Base-by-base conservation (phyloP, 106 monocot genomes). In the Dioscorea alata region DNA sequence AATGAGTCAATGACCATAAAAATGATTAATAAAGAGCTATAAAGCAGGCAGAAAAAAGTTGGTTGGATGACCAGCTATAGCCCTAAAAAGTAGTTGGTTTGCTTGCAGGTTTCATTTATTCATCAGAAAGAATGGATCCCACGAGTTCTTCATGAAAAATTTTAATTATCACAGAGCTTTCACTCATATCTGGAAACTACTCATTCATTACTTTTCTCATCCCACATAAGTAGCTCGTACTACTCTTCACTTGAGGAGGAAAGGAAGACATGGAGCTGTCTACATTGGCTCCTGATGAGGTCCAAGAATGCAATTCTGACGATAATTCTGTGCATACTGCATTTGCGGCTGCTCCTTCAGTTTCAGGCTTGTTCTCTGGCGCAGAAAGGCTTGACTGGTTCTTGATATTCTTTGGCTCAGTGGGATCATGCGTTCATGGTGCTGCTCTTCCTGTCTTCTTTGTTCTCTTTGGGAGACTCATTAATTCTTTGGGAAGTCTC, bases 381-480 rank as follows among this genome's bases (percentile, higher is more conserved):
- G 80, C 80, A 6, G 80, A 80, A 54, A 42, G 68, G 62, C 48
- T 70, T 1, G 80, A 80, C 35, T 70, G 12, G 9, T 23, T 70
- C 28, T 53, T 80, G 23, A 80, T 80, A 74, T 18, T 74, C 50
- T 69, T 74, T 48, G 80, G 74, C 9, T 57, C 69, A n/a, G 33
- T 74, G 23, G 80, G 74, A 3, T 69, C 80, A n/a, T 80, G 80
- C 51, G 48, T 70, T 19, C 80, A 80, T 23, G 80, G 80, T 4
- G 80, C 80, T 0, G 69, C 80, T 0, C 74, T 80, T 19, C 80
- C 80, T 21, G 17, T 80, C 23, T 80, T 80, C 80, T 70, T 80
- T n/a, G 51, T 74, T 57, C 74, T 80, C 70, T 80, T 80, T 57
- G 80, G 80, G 12, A 32, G 50, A 59, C 69, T 80, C 21, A 80